Evolutionary conservation across 169 alveolate genomes (phyloP), one percentile per base, ranked within the genome.

Genomic region (Plasmodium billcollinsi): DNA sequence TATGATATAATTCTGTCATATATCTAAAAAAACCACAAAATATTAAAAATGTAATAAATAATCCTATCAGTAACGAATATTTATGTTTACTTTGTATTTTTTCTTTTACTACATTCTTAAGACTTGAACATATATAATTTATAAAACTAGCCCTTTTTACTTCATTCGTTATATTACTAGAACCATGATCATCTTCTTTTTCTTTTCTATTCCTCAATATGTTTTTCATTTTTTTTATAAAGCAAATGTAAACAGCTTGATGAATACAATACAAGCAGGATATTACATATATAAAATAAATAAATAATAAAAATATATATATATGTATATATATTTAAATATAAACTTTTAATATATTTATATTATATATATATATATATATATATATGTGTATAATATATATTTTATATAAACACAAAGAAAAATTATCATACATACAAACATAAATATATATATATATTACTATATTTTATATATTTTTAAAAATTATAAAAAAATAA

Each of bases 11-110:
- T 61, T 69, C 74, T 7, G 43, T 33, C 3, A 69, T 9, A 26
- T 29, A 12, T 58, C 70, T 72, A 69, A 83, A 83, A 49, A 83
- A 83, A 0, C 91, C 91, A 69, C 59, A 69, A 39, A 50, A 83
- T 12, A 83, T 83, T 83, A 83, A 70, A 54, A 83, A 83, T 33
- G 58, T 29, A 43, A 83, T 83, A 83, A 83, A 83, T 56, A 83
- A 14, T 7, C 91, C 91, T 72, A 69, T 29, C n/a, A 83, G 67
- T 69, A 69, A 67, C n/a, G 91, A 83, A 47, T 83, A 83, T 47
- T 83, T 83, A 45, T 56, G 21, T 69, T 83, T 83, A 8, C 66
- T 56, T 26, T 70, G 21, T 0, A 83, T 45, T 39, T 83, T 67
- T 4, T 70, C 43, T 45, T 67, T 43, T 29, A 83, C 0, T 18